Evolutionary conservation across 352 stramenopile genomes (phyloP).

Genomic region (Phytophthora sp.): DNA sequence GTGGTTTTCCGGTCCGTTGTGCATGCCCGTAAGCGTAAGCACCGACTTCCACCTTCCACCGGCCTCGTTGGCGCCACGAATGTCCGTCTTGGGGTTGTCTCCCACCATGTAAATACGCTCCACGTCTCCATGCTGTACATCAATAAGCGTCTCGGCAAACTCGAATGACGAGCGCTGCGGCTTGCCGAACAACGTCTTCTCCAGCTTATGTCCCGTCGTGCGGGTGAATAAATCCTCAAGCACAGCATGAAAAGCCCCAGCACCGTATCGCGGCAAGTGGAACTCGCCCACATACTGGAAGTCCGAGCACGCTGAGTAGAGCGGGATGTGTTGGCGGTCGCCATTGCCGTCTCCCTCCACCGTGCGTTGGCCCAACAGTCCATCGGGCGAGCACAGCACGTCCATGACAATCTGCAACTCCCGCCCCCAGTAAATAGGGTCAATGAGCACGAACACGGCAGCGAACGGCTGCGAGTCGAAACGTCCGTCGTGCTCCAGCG

Average conservation of each 20-base stretch:
- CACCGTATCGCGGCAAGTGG: conserved; percentile 81
- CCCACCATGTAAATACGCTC: conserved; percentile 88
- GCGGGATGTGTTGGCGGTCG: conserved; percentile 63
- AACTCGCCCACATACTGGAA: conserved; percentile 91
- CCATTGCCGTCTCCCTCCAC: conserved; percentile 36
- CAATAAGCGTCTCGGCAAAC: conserved; percentile 81
- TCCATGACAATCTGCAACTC: conserved; percentile 83
- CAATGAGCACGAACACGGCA: conserved; percentile 79
- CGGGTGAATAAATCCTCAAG: conserved; percentile 83
- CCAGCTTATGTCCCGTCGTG: conserved; percentile 77
- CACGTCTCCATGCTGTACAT: conserved; percentile 67
- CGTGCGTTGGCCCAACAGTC: conserved; percentile 49
- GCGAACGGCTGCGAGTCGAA: conserved; percentile 62
- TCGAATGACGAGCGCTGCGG: conserved; percentile 75
- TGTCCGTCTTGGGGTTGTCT: conserved; percentile 85
- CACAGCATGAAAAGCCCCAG: conserved; percentile 80
- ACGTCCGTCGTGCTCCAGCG: conserved; percentile 48
- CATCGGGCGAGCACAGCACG: conserved; percentile 65
- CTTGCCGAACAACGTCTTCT: conserved; percentile 83
- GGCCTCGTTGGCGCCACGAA: conserved; percentile 78
- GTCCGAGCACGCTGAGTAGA: conserved; percentile 89
- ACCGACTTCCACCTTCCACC: conserved; percentile 86
- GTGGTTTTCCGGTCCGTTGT: conserved; percentile 73
- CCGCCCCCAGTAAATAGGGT: conserved; percentile 80
- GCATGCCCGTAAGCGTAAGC: conserved; percentile 85